Percentiles rank a stretch among this genome's conserved stretches.
phyloP scores from a whole-genome alignment of 2,329 filamentous ascomycete genomes.

The Rutstroemia sp. region DNA sequence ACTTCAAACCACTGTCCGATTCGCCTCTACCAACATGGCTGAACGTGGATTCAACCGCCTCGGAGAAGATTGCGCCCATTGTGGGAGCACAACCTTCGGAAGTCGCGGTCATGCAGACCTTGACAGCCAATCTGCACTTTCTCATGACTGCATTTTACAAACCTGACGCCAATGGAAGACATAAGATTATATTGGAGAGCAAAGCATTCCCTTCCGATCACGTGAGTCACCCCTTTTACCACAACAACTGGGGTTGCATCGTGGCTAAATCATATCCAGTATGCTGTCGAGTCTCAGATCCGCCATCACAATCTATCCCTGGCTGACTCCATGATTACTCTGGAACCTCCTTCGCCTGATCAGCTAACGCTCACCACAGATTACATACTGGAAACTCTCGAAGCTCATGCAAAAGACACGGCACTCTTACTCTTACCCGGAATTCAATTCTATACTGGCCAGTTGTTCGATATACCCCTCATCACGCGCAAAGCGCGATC shows the following conservation, averaged over 20 bases:
- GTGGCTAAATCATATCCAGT: slow-evolving; percentile 40
- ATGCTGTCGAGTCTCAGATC: slow-evolving; percentile 70
- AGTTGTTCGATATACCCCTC: slow-evolving; percentile 64
- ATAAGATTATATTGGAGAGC: slow-evolving; percentile 72
- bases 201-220: slow-evolving; percentile 80
- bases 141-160: slow-evolving; percentile 73
- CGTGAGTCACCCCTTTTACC: slow-evolving; percentile 39
- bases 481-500: slow-evolving; percentile 66
- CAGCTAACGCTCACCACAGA: slow-evolving; percentile 54
- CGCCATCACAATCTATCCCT: slow-evolving; percentile 58
- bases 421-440: slow-evolving; percentile 69
- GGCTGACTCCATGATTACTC: slow-evolving; percentile 58
- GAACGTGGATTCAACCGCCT: slow-evolving; percentile 61
- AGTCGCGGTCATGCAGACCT: slow-evolving; percentile 71
- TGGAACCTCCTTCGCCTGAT: slow-evolving; percentile 46
- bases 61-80: slow-evolving; percentile 59
- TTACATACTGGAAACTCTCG: slow-evolving; percentile 61
- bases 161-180: slow-evolving; percentile 49
- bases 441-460: slow-evolving; percentile 76
- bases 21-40: slow-evolving; percentile 59
- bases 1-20: slow-evolving; percentile 59
- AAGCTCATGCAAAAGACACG: slow-evolving; percentile 55
- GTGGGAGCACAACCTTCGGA: slow-evolving; percentile 63
- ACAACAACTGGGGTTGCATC: not conserved
- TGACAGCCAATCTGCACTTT: slow-evolving; percentile 72